Evolutionary conservation across 2,329 filamentous ascomycete species (phyloP).

Genomic region (Apiospora arundinis): DNA sequence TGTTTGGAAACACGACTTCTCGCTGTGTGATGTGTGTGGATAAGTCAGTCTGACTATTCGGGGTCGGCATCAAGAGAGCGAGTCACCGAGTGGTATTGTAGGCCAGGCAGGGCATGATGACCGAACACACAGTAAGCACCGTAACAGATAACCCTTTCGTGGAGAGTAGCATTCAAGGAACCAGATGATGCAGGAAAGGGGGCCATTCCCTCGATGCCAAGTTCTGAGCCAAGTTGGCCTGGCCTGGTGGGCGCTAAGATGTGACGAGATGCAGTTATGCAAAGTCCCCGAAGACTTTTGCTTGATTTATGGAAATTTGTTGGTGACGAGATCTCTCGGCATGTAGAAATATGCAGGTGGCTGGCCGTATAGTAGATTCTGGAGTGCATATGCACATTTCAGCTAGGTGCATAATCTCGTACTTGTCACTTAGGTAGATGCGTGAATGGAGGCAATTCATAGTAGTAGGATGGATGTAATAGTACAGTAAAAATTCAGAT

Average conservation of each 20-base stretch:
- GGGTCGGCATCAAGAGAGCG: background rate
- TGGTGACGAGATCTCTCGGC: background rate
- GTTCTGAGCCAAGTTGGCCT: background rate
- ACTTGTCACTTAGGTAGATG: background rate
- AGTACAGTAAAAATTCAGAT: constrained; percentile 7
- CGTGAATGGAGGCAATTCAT: background rate
- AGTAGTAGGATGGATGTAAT: background rate
- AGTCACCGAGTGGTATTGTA: background rate
- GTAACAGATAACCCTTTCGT: background rate
- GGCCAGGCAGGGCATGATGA: background rate
- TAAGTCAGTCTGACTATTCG: background rate
- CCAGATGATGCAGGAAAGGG: background rate
- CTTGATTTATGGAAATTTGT: background rate
- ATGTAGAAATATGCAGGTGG: background rate
- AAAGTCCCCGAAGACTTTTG: background rate
- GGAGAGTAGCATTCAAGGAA: background rate
- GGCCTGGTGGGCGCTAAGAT: background rate
- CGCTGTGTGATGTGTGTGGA: background rate
- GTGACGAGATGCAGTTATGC: background rate
- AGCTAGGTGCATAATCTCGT: background rate
- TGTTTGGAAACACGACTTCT: background rate
- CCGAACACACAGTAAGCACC: background rate
- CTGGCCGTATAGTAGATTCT: background rate
- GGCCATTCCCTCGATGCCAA: background rate
- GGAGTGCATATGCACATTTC: background rate